Base-by-base conservation (phyloP, 495 filamentous ascomycete species). In the Talaromyces wortmannii region DNA sequence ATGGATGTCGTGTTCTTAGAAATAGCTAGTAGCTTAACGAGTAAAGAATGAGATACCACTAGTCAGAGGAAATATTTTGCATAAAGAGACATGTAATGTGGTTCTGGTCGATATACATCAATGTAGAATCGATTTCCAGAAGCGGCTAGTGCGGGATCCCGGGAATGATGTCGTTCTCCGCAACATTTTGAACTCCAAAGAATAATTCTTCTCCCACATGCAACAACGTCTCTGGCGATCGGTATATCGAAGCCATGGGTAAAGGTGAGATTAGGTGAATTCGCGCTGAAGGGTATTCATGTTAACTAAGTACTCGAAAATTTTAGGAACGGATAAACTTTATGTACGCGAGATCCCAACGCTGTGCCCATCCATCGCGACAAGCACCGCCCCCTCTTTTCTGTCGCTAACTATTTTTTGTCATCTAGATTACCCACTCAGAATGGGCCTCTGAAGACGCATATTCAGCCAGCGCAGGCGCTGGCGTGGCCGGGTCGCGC, bases 381-480 rank as follows among this genome's bases (percentile, higher is more conserved):
- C 23, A 23, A 23, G 23, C 23, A 23, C 23, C 23, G 4, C 23
- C 23, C 23, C 23, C 23, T 23, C 23, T 23, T 23, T 23, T 23
- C 23, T 23, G 23, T 23, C 23, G 23, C 23, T 23, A 4, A 23
- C 23, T 23, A 4, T 23, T 23, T 23, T n/a, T 42, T 55, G 33
- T 29, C 57, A 6, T 15, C 15, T 57, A 87, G 80, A 96, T 97
- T 64, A 96, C 92, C 42, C 92, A 97, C 67, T 90, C 86, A 52
- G 92, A 97, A 75, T 97, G 92, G 92, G 85, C 90, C n/a, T 94
- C 89, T 11, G 82, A 84, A 33, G 90, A 96, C 67, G 87, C 88
- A 50, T 94, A 85, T 72, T 85, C 86, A 23, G 87, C 90, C 59
- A 88, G 80, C 60, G 81, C 77, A 31, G 88, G 89, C 65, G 80